Evolutionary conservation across 768 basidiomycete species (phyloP).

Genomic region (Cystobasidium onofrii): DNA sequence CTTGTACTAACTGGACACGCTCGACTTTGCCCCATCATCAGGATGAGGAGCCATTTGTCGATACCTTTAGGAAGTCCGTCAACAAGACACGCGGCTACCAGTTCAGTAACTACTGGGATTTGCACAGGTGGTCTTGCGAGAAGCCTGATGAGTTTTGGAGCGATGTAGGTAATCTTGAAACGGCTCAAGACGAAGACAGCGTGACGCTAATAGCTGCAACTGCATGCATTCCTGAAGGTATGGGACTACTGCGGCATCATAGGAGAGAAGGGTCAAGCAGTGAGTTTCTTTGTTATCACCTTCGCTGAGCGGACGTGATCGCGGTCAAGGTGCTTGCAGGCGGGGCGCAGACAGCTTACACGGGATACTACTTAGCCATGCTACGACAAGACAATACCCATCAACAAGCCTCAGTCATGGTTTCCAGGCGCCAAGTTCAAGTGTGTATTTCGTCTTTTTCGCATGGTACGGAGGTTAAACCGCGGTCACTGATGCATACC

Average conservation of each 20-base stretch:
- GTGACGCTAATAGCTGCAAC: background rate
- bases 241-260: conserved; percentile 21
- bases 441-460: too few relatives aligned
- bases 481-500: background rate
- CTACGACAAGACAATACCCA: background rate
- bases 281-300: background rate
- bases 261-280: conserved; percentile 12
- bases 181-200: background rate
- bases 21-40: background rate
- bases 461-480: too few relatives aligned
- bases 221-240: background rate
- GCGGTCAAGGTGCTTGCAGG: background rate
- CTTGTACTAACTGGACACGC: too few relatives aligned
- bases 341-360: background rate
- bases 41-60: conserved; percentile 17
- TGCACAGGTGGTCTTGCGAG: conserved; percentile 6
- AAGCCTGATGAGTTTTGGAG: conserved; percentile 24
- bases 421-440: conserved; percentile 18
- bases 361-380: background rate
- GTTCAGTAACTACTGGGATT: conserved; percentile 14
- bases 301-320: too few relatives aligned
- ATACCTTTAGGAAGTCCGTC: background rate
- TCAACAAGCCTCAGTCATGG: conserved; percentile 14
- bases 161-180: background rate
- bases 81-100: background rate